A percentile compares a stretch with the other conserved stretches of the same genome.
These are phyloP conservation scores for Candida pseudoglaebosa DNA, from an alignment of 805 yeast genomes.

Conservation along the genomic window DNA sequence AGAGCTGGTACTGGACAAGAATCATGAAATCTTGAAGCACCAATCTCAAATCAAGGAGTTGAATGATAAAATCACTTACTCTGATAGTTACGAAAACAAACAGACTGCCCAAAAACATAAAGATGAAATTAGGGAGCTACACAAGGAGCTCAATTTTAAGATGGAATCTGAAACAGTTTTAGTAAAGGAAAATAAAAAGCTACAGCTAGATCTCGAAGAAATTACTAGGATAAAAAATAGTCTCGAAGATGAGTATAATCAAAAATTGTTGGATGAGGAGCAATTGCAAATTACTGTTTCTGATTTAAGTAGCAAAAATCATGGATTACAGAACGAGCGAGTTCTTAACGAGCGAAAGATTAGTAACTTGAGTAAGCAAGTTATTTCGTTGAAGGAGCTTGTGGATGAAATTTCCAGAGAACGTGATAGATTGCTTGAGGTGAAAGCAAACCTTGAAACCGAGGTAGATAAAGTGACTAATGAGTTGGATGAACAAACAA, in stretches of 20 bases:
- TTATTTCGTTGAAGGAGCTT: conserved; percentile 52
- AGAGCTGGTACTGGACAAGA: conserved; percentile 52
- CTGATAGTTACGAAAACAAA: conserved; percentile 42
- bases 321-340: conserved; percentile 31
- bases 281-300: conserved; percentile 28
- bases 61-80: conserved; percentile 53
- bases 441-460: conserved; percentile 27
- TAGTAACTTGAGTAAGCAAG: conserved; percentile 41
- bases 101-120: conserved; percentile 42
- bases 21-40: conserved; percentile 49
- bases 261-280: conserved; percentile 40
- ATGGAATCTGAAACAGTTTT: conserved; percentile 64
- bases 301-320: conserved; percentile 23
- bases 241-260: conserved; percentile 28
- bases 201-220: conserved; percentile 57
- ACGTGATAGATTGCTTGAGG: conserved; percentile 54
- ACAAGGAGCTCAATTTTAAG: conserved; percentile 48
- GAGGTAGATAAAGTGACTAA: conserved; percentile 24
- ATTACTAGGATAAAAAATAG: conserved; percentile 19
- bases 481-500: conserved; percentile 21
- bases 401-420: conserved; percentile 60
- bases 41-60: conserved; percentile 47
- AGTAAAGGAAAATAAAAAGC: conserved; percentile 58
- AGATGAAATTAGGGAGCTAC: conserved; percentile 51
- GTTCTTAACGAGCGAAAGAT: conserved; percentile 35